A percentile compares a stretch with the other conserved stretches of the same genome.
These are phyloP conservation scores for Penicillium sp. DNA, from an alignment of 2,329 filamentous ascomycete genomes.

Conservation along the genomic window DNA sequence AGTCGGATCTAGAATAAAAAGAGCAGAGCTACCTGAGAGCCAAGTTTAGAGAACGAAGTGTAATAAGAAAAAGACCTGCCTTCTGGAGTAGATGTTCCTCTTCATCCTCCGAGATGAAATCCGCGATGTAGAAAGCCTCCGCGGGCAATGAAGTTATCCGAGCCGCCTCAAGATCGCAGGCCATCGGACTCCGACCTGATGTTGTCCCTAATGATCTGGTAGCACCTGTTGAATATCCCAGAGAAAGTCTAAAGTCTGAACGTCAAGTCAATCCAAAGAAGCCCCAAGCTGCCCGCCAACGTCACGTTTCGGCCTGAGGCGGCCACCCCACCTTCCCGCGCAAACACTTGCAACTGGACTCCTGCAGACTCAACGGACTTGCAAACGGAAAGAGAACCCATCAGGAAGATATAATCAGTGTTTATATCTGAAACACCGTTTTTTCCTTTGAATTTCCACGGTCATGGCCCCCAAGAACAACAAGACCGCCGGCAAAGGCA, in stretches of 20 bases:
- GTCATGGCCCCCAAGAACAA: constrained; percentile 50
- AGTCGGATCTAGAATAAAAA: too few relatives aligned
- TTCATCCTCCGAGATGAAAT: constrained; percentile 80
- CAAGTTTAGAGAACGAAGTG: too few relatives aligned
- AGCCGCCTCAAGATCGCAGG: constrained; percentile 31
- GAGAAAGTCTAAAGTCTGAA: too few relatives aligned
- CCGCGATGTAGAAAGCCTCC: constrained; percentile 78
- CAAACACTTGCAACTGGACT: constrained; percentile 7
- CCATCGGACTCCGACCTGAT: constrained; percentile 10
- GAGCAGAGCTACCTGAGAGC: too few relatives aligned
- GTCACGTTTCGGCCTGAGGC: constrained; percentile 13
- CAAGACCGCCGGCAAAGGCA: constrained; percentile 32
- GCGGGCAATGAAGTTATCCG: constrained; percentile 38
- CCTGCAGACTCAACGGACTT: not conserved
- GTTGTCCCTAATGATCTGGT: too few relatives aligned
- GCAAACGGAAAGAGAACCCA: not conserved
- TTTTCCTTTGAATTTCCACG: not conserved
- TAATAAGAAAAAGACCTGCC: constrained; percentile 48
- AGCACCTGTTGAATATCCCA: too few relatives aligned
- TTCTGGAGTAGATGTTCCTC: constrained; percentile 73
- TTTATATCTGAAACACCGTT: not conserved
- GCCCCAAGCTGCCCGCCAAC: not conserved
- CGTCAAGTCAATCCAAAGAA: not conserved
- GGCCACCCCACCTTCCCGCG: constrained; percentile 12
- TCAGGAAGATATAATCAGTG: not conserved